Conservation (phyloP, 2,329 filamentous ascomycete species). For the Aurifilum marmelostoma region DNA sequence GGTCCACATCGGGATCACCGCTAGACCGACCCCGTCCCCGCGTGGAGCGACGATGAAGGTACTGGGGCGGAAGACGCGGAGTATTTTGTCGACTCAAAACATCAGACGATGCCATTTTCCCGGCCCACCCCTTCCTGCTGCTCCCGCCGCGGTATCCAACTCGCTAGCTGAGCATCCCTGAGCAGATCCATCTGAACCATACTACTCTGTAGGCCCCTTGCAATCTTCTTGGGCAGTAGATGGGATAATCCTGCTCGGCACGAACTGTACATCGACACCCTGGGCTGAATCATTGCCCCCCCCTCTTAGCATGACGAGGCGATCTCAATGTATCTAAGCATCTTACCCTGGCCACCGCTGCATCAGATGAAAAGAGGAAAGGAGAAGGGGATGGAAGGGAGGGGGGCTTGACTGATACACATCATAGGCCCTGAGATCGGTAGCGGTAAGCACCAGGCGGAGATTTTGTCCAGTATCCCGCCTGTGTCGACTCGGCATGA, state of each 20-base stretch:
- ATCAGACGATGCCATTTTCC: slow-evolving; percentile 28
- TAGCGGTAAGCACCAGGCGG: slow-evolving; percentile 3
- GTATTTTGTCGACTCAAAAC: slow-evolving; percentile 28
- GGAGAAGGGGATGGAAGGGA: no score
- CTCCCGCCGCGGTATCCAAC: slow-evolving; percentile 9
- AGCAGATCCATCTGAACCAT: slow-evolving; percentile 15
- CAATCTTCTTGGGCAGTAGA: slow-evolving; percentile 24
- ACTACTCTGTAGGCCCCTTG: slow-evolving; percentile 10
- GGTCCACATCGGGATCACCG: slow-evolving; percentile 16
- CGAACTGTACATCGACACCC: slow-evolving; percentile 16
- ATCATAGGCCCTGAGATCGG: neutral
- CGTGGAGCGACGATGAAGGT: slow-evolving; percentile 17
- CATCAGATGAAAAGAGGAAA: neutral
- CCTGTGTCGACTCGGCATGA: slow-evolving; percentile 24
- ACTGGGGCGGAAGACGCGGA: slow-evolving; percentile 22
- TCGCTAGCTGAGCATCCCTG: slow-evolving; percentile 15
- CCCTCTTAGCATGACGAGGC: slow-evolving; percentile 10
- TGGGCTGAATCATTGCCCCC: neutral
- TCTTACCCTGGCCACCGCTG: neutral
- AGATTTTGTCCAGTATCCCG: slow-evolving; percentile 19
- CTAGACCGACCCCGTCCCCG: slow-evolving; percentile 19
- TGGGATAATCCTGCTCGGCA: slow-evolving; percentile 21
- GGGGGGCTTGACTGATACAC: slow-evolving; percentile 1
- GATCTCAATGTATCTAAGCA: neutral
- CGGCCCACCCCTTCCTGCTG: slow-evolving; percentile 17